phyloP scores from a whole-genome alignment of 805 yeast genomes.

The Metschnikowia kunwiensis region DNA sequence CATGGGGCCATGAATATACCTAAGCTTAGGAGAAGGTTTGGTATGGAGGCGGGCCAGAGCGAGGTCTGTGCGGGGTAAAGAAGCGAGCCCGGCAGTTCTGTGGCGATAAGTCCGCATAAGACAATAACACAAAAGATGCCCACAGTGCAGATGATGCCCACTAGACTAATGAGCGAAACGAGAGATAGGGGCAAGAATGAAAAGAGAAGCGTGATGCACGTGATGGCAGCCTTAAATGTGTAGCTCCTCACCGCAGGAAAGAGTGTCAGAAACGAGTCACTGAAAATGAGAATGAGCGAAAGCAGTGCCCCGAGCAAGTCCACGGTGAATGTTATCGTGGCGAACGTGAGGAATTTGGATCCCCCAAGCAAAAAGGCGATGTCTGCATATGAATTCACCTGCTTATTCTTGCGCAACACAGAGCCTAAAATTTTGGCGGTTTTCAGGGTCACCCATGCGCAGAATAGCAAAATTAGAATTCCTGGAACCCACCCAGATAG shows the following conservation, averaged over 20 bases:
- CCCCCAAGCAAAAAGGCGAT: conserved; percentile 86
- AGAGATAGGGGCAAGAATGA: conserved; percentile 57
- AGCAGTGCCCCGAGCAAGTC: conserved; percentile 63
- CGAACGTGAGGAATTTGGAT: conserved; percentile 36
- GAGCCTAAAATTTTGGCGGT: conserved; percentile 59
- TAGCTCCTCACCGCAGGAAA: conserved; percentile 8
- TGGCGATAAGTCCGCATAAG: conserved; percentile 43
- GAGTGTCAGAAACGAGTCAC: conserved; percentile 52
- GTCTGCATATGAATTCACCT: conserved; percentile 85
- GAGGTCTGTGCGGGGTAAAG: conserved; percentile 42
- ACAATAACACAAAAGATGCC: conserved; percentile 46
- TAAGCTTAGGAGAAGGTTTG: conserved; percentile 46
- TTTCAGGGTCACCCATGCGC: conserved; percentile 49
- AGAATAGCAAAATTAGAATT: conserved; percentile 34
- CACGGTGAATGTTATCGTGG: conserved; percentile 48
- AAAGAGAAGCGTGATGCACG: conserved; percentile 39
- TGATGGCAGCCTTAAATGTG: conserved; percentile 36
- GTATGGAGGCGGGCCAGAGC: conserved; percentile 30
- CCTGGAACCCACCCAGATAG: conserved; percentile 68
- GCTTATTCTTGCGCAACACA: conserved; percentile 76
- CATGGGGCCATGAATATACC: conserved; percentile 75
- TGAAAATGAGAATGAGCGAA: conserved; percentile 55
- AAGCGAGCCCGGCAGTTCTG: conserved; percentile 53
- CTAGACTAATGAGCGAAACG: conserved; percentile 50
- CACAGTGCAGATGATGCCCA: conserved; percentile 56